Base-by-base conservation (phyloP, 1,139 yeast species). In the Cylindricascospora bacillispora region DNA sequence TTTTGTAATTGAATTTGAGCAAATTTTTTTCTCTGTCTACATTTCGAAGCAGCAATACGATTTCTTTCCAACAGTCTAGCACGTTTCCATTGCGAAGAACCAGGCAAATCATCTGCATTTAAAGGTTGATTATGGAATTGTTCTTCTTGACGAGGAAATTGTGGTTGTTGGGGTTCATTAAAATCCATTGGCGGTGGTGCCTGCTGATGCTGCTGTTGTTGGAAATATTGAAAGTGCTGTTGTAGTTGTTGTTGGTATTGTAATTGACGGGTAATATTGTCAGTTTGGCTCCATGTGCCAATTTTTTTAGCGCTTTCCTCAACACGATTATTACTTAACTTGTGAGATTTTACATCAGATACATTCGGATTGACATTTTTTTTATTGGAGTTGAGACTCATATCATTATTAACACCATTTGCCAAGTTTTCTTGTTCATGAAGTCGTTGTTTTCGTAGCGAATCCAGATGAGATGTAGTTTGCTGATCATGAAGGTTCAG, bases 51-150 rank as follows among this genome's bases (percentile, higher is more conserved):
- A 1, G 89, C 89, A 13, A 77, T 62, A 41, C 83, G 57, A 44
- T 77, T 77, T 43, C 86, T 57, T 47, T 76, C 86, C 35, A 77
- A 54, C 13, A 77, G 54, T 34, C 83, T 58, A 32, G 77, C 82
- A 40, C 73, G 69, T 45, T 77, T 77, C 85, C 83, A 79, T 0
- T 82, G 83, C 0, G 80, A 70, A 0, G 89, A 77, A 2, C 89
- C 89, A 0, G 85, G 85, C 13, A 74, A 68, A 2, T 82, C 79
- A 1, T 78, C 79, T 33, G 67, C 65, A 40, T 35, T 23, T 13
- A 40, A 35, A 7, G 21, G 21, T 7, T 18, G 21, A 18, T 18
- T 7, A 7, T 17, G 22, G 16, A 27, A 22, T 12, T 16, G 26
- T 19, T 22, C 22, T 19, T 21, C 25, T 7, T 22, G 10, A 26